Conservation (phyloP, 306 rosid genomes). For the Hippophae tibetana region DNA sequence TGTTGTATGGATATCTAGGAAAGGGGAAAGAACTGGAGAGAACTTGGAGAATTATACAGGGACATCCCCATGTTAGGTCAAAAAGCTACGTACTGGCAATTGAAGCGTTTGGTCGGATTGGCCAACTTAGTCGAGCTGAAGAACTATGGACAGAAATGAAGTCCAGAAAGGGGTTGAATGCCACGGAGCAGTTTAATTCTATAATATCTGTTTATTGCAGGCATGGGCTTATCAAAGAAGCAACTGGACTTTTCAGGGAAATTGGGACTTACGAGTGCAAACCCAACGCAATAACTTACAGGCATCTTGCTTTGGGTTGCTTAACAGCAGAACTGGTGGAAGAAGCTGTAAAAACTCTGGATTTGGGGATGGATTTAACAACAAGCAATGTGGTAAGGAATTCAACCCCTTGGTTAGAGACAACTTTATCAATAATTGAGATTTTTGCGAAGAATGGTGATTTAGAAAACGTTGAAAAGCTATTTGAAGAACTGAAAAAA, state of each 20-base stretch:
- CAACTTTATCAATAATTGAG: slow-evolving; percentile 62
- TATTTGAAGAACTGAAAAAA: slow-evolving; percentile 55
- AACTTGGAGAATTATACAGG: slow-evolving; percentile 52
- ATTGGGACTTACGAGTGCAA: slow-evolving; percentile 53
- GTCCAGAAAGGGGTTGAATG: slow-evolving; percentile 42
- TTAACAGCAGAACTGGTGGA: slow-evolving; percentile 56
- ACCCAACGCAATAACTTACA: slow-evolving; percentile 77
- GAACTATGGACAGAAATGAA: slow-evolving; percentile 83
- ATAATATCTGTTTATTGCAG: slow-evolving; percentile 64
- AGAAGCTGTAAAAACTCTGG: slow-evolving; percentile 62
- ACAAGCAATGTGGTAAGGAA: slow-evolving; percentile 42
- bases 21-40: slow-evolving; percentile 63
- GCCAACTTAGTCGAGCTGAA: slow-evolving; percentile 55
- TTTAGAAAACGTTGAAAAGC: slow-evolving; percentile 55
- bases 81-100: slow-evolving; percentile 70
- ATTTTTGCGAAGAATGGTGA: slow-evolving; percentile 68
- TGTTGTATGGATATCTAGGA: slow-evolving; percentile 63
- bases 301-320: slow-evolving; percentile 79
- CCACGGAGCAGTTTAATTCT: slow-evolving; percentile 68
- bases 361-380: slow-evolving; percentile 39
- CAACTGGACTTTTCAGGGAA: slow-evolving; percentile 39
- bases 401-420: slow-evolving; percentile 88
- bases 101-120: slow-evolving; percentile 79
- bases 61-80: slow-evolving; percentile 55
- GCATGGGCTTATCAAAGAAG: slow-evolving; percentile 61